These are phyloP conservation scores for Tetradesmus obliquus DNA, from an alignment of 139 green algal species.

Conservation along the genomic window DNA sequence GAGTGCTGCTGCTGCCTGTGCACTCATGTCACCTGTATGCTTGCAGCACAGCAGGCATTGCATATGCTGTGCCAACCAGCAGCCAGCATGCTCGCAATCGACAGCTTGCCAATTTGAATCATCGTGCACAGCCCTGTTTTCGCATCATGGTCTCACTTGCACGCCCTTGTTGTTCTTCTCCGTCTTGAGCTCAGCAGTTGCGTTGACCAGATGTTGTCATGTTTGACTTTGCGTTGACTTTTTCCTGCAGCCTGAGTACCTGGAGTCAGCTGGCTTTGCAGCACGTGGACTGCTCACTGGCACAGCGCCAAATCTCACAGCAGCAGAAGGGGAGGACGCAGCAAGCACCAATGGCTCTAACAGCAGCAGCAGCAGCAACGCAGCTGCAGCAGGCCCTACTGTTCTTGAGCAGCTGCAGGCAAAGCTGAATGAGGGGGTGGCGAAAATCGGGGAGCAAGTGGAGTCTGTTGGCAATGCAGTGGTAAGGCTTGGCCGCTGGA, in stretches of 20 bases:
- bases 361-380: not conserved
- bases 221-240: not conserved
- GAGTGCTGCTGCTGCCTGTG: not conserved
- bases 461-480: not conserved
- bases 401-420: not conserved
- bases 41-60: not conserved
- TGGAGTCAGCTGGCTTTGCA: not conserved
- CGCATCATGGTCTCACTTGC: not conserved
- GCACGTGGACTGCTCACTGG: not conserved
- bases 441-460: not conserved
- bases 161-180: too few species aligned
- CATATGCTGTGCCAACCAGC: not conserved
- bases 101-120: not conserved
- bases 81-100: not conserved
- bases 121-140: not conserved
- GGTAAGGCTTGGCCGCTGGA: not conserved
- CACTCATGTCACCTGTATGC: not conserved
- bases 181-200: too few species aligned
- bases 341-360: not conserved
- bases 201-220: not conserved
- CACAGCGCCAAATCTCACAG: not conserved
- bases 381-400: not conserved
- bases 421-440: not conserved
- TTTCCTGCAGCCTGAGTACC: conserved; percentile 1
- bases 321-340: not conserved